Evolutionary conservation across 495 filamentous ascomycete species (phyloP), one percentile per base, ranked within the genome.

Genomic region (Evernia prunastri): DNA sequence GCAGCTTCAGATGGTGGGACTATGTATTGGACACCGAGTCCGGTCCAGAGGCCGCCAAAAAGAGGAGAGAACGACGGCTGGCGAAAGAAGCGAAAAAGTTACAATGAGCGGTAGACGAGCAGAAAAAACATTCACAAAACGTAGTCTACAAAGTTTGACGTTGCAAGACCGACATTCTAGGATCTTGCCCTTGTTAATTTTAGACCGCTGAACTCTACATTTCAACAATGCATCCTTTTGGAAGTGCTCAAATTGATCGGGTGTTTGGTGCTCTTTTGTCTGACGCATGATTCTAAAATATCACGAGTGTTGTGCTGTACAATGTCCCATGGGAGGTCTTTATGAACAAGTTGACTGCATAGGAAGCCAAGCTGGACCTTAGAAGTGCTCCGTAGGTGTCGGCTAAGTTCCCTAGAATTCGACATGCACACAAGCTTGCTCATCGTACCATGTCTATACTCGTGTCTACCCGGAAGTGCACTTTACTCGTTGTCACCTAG

Each of bases 1-100:
- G 91, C 73, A 95, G 90, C 79, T 98, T 98, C 84, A 84, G 95
- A 71, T 98, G 95, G 95, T 97, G 95, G 94, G 94, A 98, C 76
- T 94, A 89, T 73, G 67, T 88, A 66, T 82, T 97, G 61, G 92
- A 97, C 75, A 98, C 94, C 59, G 92, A 98, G 80, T 89, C 90
- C 67, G 90, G 89, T 43, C 86, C 89, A 7, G 94, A 94, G 74
- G 90, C 94, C 12, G 80, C 87, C 53, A 92, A 91, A 83, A 84
- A 82, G 67, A 86, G 93, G 71, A 84, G 92, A 45, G 92, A 95
- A 76, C 84, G 82, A 70, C 94, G 90, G 81, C 59, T 86, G 37
- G 85, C 79, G 20, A 80, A 87, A 72, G 77, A 80, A 63, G 72
- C 77, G 20, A 88, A 89, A 78, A 92, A 89, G 81, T 77, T 77